Conservation (phyloP, 2,329 filamentous ascomycete species). For the Penicillium thymicola region DNA sequence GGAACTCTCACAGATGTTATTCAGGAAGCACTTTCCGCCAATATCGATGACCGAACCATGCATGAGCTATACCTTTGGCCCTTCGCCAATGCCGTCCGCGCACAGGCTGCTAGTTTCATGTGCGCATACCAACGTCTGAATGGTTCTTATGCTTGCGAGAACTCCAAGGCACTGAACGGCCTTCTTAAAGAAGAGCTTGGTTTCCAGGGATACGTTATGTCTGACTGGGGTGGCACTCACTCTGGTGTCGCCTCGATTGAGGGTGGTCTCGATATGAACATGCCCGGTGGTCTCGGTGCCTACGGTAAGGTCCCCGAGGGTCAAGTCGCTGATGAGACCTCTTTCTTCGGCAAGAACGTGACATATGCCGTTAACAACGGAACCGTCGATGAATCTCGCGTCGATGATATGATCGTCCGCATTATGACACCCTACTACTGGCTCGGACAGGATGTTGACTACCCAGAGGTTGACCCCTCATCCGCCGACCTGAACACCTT, state of each 20-base stretch:
- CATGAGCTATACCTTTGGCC: slow-evolving; percentile 13
- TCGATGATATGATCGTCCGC: slow-evolving; percentile 48
- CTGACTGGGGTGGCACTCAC: slow-evolving; percentile 46
- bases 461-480: slow-evolving; percentile 29
- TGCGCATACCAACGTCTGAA: slow-evolving; percentile 38
- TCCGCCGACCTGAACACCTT: slow-evolving; percentile 29
- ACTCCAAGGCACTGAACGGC: slow-evolving; percentile 40
- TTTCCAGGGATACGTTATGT: slow-evolving; percentile 48
- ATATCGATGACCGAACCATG: slow-evolving; percentile 11
- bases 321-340: too few relatives aligned
- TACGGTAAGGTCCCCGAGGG: slow-evolving; percentile 34
- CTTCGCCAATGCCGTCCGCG: slow-evolving; percentile 14
- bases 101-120: slow-evolving; percentile 32
- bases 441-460: slow-evolving; percentile 42
- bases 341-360: slow-evolving; percentile 23
- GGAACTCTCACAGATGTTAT: slow-evolving; percentile 24
- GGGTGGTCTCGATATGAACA: slow-evolving; percentile 43
- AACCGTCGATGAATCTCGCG: slow-evolving; percentile 37
- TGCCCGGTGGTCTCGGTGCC: slow-evolving; percentile 23
- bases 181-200: slow-evolving; percentile 50
- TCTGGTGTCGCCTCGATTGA: slow-evolving; percentile 45
- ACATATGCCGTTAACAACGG: slow-evolving; percentile 36
- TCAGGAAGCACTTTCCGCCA: slow-evolving; percentile 7
- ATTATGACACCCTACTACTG: slow-evolving; percentile 49
- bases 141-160: slow-evolving; percentile 39